Conservation (phyloP, 441 rosid species). For the Biscutella laevigata region DNA sequence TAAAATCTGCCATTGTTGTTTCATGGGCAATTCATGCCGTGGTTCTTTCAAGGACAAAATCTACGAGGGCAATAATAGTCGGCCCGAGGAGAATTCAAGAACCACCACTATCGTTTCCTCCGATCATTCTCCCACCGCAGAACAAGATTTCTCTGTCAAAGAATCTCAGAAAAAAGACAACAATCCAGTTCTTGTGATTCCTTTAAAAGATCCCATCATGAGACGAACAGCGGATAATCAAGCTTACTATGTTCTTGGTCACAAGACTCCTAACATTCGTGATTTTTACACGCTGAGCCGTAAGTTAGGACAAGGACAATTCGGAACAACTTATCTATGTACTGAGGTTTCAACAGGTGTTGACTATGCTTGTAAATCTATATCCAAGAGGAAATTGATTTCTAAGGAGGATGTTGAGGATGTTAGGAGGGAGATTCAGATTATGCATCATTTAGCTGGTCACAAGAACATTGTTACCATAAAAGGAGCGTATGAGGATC, state of each 20-base stretch:
- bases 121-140: constrained; percentile 37
- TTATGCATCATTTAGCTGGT: constrained; percentile 98
- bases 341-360: constrained; percentile 52
- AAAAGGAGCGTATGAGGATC: constrained; percentile 90
- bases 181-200: constrained; percentile 28
- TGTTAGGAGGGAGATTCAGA: constrained; percentile 94
- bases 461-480: constrained; percentile 86
- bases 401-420: constrained; percentile 92
- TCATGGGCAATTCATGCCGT: constrained; percentile 93
- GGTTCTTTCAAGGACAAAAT: constrained; percentile 33
- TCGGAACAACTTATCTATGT: constrained; percentile 80
- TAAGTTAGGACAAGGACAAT: constrained; percentile 89
- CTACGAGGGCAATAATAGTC: constrained; percentile 51
- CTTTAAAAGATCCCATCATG: constrained; percentile 50
- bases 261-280: constrained; percentile 70
- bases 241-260: constrained; percentile 74
- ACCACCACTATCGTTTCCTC: constrained; percentile 28
- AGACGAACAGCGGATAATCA: constrained; percentile 62
- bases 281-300: constrained; percentile 73
- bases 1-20: constrained; percentile 29
- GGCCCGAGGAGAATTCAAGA: constrained; percentile 57
- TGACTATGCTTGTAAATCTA: constrained; percentile 90
- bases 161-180: constrained; percentile 28
- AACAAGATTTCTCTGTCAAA: constrained; percentile 40
- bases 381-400: constrained; percentile 81